Evolutionary conservation across 2,329 filamentous ascomycete genomes (phyloP).

Genomic region (Claviceps maximensis): DNA sequence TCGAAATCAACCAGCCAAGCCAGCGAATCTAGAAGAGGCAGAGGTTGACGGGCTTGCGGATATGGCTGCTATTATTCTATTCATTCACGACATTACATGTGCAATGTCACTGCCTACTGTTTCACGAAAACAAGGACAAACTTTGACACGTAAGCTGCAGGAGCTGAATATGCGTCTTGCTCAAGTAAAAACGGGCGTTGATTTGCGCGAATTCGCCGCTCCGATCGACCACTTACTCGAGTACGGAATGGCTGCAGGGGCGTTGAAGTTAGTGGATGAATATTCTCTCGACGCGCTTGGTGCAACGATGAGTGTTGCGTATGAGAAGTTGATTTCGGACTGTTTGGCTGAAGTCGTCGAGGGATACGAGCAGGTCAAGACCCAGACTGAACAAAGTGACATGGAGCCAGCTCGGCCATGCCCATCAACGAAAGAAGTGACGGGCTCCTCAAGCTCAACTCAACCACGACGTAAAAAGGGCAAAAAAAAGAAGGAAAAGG

Average conservation of each 20-base stretch:
- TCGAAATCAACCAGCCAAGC: neutral
- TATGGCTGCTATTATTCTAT: neutral
- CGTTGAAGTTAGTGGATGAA: neutral
- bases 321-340: neutral
- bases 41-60: neutral
- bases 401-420: neutral
- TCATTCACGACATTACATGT: neutral
- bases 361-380: neutral
- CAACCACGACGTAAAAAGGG: neutral
- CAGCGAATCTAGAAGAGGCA: neutral
- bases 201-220: neutral
- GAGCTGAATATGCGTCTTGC: neutral
- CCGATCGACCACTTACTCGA: neutral
- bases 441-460: neutral
- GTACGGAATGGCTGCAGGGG: neutral
- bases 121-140: neutral
- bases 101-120: neutral
- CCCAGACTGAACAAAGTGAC: neutral
- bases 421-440: neutral
- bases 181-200: neutral
- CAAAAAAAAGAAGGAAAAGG: neutral
- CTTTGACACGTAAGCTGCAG: neutral
- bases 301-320: neutral
- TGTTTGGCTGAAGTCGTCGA: neutral
- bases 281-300: neutral